These are phyloP conservation scores for Tagetes erecta DNA, from an alignment of 129 eudicot species.

Conservation along the genomic window DNA sequence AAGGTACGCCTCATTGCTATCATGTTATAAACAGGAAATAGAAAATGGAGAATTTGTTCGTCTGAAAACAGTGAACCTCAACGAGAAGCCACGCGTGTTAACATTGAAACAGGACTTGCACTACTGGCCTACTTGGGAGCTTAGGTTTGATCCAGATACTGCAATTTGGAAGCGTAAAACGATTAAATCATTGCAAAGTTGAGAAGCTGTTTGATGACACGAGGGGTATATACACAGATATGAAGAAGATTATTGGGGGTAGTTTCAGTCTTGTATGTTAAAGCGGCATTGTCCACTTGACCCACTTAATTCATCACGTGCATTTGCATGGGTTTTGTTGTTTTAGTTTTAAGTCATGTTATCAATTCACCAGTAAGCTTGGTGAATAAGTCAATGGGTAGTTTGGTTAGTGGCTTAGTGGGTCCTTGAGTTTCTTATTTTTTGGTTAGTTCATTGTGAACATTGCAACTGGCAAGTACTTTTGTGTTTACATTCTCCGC, in stretches of 20 bases:
- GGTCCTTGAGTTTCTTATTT: too few relatives aligned
- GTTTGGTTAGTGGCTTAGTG: too few relatives aligned
- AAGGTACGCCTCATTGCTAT: background rate
- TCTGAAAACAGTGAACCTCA: constrained; percentile 61
- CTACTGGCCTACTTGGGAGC: constrained; percentile 85
- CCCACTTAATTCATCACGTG: too few relatives aligned
- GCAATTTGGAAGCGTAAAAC: constrained; percentile 56
- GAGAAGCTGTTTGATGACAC: background rate
- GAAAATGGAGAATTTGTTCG: constrained; percentile 71
- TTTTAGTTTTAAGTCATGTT: too few relatives aligned
- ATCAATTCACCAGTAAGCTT: too few relatives aligned
- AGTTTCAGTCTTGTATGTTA: too few relatives aligned
- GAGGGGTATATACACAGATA: background rate
- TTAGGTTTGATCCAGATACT: constrained; percentile 65
- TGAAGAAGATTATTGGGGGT: background rate
- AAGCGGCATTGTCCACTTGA: too few relatives aligned
- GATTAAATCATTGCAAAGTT: constrained; percentile 44
- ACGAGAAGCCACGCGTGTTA: constrained; percentile 70
- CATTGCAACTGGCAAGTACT: too few relatives aligned
- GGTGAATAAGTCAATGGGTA: too few relatives aligned
- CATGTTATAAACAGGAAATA: constrained; percentile 45
- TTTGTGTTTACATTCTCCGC: too few relatives aligned
- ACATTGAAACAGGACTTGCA: constrained; percentile 82
- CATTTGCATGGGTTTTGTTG: too few relatives aligned
- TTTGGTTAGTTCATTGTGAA: too few relatives aligned